Conservation (phyloP, 1,284 basidiomycete genomes). For the Butyriboletus regius region DNA sequence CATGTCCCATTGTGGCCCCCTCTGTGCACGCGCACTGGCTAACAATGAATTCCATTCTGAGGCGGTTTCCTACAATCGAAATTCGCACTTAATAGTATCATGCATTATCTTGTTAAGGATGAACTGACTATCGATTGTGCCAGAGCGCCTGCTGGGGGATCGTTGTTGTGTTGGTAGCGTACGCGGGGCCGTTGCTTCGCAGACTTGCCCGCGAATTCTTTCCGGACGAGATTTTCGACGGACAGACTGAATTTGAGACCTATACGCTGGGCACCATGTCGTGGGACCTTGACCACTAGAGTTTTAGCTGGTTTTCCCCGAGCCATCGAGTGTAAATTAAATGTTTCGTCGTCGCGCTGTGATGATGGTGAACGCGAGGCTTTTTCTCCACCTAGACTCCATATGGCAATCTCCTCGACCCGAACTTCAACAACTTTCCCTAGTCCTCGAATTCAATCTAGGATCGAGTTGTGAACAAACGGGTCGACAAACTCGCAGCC, state of each 20-base stretch:
- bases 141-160: constrained; percentile 41
- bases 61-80: constrained; percentile 56
- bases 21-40: constrained; percentile 65
- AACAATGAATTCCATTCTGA: constrained; percentile 78
- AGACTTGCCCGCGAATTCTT: constrained; percentile 30
- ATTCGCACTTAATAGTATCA: constrained; percentile 1
- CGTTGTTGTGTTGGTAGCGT: constrained; percentile 58
- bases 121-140: constrained; percentile 54
- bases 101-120: neutral
- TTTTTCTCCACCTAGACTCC: constrained; percentile 2
- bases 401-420: constrained; percentile 15
- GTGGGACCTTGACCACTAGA: constrained; percentile 60
- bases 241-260: constrained; percentile 54
- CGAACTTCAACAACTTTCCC: neutral
- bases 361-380: neutral
- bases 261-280: constrained; percentile 66
- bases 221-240: constrained; percentile 50
- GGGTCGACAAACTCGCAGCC: neutral
- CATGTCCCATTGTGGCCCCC: constrained; percentile 79
- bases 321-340: constrained; percentile 16
- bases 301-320: constrained; percentile 29
- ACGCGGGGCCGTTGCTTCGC: constrained; percentile 37
- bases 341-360: constrained; percentile 1
- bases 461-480: neutral
- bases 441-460: neutral